Conservation (phyloP, 768 basidiomycete species). For the Coprinellus aureogranulatus region DNA sequence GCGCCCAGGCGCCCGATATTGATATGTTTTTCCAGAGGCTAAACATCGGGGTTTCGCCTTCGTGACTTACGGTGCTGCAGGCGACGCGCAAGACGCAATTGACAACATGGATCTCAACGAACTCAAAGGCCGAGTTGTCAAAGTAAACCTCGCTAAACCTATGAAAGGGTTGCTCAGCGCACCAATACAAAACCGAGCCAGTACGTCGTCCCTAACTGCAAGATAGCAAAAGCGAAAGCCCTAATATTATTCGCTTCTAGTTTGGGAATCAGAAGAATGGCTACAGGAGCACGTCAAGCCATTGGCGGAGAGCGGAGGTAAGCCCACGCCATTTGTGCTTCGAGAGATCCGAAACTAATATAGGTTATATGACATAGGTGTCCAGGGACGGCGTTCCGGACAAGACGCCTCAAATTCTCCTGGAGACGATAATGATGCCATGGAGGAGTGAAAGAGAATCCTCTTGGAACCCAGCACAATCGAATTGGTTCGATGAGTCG, state of each 20-base stretch:
- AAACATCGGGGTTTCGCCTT: conserved; percentile 95
- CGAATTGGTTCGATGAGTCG: not conserved
- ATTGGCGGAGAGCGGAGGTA: conserved; percentile 71
- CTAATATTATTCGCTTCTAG: conserved; percentile 38
- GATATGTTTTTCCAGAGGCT: conserved; percentile 43
- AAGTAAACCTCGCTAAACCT: conserved; percentile 83
- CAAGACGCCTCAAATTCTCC: conserved; percentile 28
- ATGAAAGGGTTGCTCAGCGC: conserved; percentile 60
- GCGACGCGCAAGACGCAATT: conserved; percentile 93
- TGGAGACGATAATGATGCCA: conserved; percentile 47
- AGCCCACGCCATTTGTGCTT: conserved; percentile 15
- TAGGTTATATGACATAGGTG: conserved; percentile 34
- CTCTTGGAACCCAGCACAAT: not conserved
- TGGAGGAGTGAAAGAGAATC: conserved; percentile 56
- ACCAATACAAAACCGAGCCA: conserved; percentile 74
- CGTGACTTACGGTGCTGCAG: conserved; percentile 75
- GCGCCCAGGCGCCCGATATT: not conserved
- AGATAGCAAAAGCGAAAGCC: not conserved
- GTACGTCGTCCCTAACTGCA: conserved; percentile 40
- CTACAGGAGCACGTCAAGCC: conserved; percentile 78
- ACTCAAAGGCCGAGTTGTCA: conserved; percentile 68
- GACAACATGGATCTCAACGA: conserved; percentile 99
- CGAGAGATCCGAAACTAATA: conserved; percentile 1
- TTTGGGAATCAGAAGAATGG: conserved; percentile 98
- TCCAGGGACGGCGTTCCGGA: conserved; percentile 47